Conservation (phyloP, 108 stramenopile species). For the Skeletonema tropicum region DNA sequence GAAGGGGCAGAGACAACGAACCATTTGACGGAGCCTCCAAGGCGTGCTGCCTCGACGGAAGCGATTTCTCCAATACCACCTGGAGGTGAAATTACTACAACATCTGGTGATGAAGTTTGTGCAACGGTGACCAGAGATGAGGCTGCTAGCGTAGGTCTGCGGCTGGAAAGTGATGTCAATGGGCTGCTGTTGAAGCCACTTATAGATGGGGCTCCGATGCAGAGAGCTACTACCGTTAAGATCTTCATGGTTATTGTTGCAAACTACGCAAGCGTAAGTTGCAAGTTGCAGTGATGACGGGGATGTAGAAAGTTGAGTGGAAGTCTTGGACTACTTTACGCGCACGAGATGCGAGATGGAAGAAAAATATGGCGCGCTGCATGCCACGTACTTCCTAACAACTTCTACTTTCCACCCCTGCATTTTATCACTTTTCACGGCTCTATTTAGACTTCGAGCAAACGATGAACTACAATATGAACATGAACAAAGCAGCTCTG, state of each 20-base stretch:
- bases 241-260: not conserved
- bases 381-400: no score
- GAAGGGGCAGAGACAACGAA: constrained; percentile 64
- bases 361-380: no score
- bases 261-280: no score
- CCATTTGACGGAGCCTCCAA: constrained; percentile 69
- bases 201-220: not conserved
- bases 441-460: no score
- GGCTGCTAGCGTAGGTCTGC: not conserved
- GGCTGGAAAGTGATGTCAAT: not conserved
- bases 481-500: no score
- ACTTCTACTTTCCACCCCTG: no score
- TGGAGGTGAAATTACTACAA: constrained; percentile 78
- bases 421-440: no score
- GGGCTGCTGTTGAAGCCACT: not conserved
- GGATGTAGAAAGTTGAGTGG: not conserved
- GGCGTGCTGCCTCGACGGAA: constrained; percentile 66
- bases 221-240: not conserved
- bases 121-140: not conserved
- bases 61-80: constrained; percentile 83
- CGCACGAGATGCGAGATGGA: no score
- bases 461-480: no score
- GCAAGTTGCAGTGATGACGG: not conserved
- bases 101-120: constrained; percentile 4
- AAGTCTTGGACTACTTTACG: no score